These are phyloP conservation scores for Colletotrichum siamense DNA, from an alignment of 2,329 filamentous ascomycete genomes.

Conservation along the genomic window DNA sequence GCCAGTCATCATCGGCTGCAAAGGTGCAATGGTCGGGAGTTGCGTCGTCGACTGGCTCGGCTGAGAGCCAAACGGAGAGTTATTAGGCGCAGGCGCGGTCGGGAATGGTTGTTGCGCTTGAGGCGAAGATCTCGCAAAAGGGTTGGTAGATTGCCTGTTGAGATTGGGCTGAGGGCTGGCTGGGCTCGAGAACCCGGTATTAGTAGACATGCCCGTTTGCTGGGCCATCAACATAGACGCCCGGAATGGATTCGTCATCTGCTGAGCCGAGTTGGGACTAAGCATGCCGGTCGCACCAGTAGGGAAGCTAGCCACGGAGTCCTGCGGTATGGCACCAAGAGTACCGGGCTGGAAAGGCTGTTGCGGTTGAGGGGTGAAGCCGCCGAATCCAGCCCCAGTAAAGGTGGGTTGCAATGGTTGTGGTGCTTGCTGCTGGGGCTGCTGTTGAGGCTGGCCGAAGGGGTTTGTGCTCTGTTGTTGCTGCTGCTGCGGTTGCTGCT, in stretches of 20 bases:
- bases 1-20: slow-evolving; percentile 57
- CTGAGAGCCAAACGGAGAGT: slow-evolving; percentile 51
- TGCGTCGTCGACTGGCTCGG: slow-evolving; percentile 33
- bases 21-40: slow-evolving; percentile 37
- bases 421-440: slow-evolving; percentile 35
- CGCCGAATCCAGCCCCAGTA: slow-evolving; percentile 82
- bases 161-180: slow-evolving; percentile 36
- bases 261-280: slow-evolving; percentile 51
- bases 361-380: slow-evolving; percentile 70
- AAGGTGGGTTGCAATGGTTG: slow-evolving; percentile 53
- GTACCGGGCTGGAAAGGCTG: slow-evolving; percentile 55
- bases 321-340: slow-evolving; percentile 64
- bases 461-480: slow-evolving; percentile 40
- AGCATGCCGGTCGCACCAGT: slow-evolving; percentile 46
- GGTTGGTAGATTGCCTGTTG: slow-evolving; percentile 77
- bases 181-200: slow-evolving; percentile 45
- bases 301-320: slow-evolving; percentile 58
- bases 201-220: slow-evolving; percentile 53
- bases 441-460: slow-evolving; percentile 39
- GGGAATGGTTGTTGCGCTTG: slow-evolving; percentile 38
- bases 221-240: slow-evolving; percentile 80
- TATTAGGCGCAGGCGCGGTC: slow-evolving; percentile 30
- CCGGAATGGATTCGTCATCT: slow-evolving; percentile 90
- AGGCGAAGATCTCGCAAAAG: slow-evolving; percentile 73
- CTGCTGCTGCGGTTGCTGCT: slow-evolving; percentile 37